Evolutionary conservation across 345 rosid species (phyloP).

Genomic region (Turritis glabra): DNA sequence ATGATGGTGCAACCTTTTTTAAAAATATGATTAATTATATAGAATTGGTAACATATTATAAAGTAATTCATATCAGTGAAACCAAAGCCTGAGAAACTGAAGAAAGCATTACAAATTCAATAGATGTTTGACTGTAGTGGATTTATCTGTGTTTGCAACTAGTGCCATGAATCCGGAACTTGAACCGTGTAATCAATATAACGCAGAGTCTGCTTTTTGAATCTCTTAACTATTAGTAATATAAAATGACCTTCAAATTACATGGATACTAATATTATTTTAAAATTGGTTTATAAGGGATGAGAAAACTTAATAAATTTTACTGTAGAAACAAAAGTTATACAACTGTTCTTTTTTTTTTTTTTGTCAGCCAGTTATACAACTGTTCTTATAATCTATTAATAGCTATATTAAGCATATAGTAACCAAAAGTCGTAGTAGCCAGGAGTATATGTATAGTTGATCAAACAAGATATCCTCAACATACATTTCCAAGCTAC

Average conservation of each 20-base stretch:
- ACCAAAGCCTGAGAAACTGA: not conserved
- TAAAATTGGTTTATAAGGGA: no score
- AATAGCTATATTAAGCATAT: not conserved
- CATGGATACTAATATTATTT: no score
- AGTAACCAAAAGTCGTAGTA: not conserved
- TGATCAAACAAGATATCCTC: not conserved
- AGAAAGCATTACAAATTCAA: not conserved
- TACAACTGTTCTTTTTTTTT: no score
- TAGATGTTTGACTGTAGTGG: not conserved
- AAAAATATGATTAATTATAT: not conserved
- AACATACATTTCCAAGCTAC: not conserved
- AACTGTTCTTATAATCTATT: no score
- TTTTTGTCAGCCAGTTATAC: no score
- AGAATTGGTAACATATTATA: not conserved
- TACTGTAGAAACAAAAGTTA: no score
- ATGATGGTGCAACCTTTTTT: not conserved
- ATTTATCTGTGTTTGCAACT: no score
- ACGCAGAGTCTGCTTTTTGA: no score
- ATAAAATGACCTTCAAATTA: no score
- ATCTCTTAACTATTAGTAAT: no score
- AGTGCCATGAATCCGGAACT: not conserved
- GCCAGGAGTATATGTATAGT: not conserved
- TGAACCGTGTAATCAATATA: no score
- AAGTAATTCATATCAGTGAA: not conserved
- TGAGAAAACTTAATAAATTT: no score